These are phyloP conservation scores for Zopfochytrium polystomum DNA, from an alignment of 371 early-diverging fungal species.

Conservation along the genomic window DNA sequence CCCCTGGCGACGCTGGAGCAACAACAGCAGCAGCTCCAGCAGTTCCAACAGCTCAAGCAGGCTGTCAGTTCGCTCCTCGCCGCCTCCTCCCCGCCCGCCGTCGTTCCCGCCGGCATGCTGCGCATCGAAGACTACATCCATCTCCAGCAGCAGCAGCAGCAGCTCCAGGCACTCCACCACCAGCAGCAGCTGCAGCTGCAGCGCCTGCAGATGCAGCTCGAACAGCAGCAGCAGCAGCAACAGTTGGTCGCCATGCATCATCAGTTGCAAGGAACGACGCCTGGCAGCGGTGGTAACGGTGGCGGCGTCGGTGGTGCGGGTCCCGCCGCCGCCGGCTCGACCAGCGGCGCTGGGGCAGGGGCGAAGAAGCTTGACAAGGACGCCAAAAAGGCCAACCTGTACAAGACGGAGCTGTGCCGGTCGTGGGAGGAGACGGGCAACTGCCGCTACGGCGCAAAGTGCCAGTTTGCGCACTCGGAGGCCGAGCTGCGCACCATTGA, in stretches of 20 bases:
- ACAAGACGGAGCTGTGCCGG: slow-evolving; percentile 96
- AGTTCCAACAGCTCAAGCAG: not conserved
- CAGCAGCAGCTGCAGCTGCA: not conserved
- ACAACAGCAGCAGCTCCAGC: not conserved
- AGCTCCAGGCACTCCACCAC: not conserved
- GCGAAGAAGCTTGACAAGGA: not conserved
- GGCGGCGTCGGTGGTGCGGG: not conserved
- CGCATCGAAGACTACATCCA: too few relatives aligned
- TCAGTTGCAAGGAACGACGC: too few relatives aligned
- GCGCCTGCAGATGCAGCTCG: too few relatives aligned
- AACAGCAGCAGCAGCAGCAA: too few relatives aligned
- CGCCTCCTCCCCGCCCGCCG: not conserved
- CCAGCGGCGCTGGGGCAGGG: not conserved
- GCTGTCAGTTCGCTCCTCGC: not conserved
- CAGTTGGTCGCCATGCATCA: too few relatives aligned
- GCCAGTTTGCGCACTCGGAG: slow-evolving; percentile 92
- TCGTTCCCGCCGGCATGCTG: not conserved
- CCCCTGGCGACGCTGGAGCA: not conserved
- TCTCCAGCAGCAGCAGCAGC: not conserved
- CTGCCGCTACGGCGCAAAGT: slow-evolving; percentile 92
- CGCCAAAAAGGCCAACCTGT: slow-evolving; percentile 34
- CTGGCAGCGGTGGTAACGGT: not conserved
- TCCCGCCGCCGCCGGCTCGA: too few relatives aligned
- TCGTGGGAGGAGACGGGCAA: slow-evolving; percentile 81
- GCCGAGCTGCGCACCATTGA: slow-evolving; percentile 76